A percentile compares a stretch with the other conserved stretches of the same genome.
Evolutionary conservation across 1,139 yeast genomes (phyloP).

Genomic region (Diutina scorzettiae): DNA sequence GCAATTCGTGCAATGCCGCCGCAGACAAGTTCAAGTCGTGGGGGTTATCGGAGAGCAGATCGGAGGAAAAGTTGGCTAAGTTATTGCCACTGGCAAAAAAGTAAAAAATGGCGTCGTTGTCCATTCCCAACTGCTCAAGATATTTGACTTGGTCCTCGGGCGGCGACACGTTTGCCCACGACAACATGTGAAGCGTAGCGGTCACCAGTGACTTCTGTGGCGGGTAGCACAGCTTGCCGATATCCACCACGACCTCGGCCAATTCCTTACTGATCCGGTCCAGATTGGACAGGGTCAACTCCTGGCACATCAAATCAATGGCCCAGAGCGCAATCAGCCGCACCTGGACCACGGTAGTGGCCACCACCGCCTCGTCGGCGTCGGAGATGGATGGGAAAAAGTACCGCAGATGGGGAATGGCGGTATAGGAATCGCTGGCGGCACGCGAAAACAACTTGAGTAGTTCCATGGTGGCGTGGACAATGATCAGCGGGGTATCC

Average conservation of each 20-base stretch:
- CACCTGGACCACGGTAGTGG: background rate
- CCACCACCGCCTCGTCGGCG: background rate
- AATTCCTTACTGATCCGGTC: background rate
- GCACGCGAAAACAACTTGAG: background rate
- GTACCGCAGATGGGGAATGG: background rate
- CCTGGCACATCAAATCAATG: background rate
- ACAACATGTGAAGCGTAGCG: background rate
- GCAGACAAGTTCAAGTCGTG: background rate
- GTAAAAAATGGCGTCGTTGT: background rate
- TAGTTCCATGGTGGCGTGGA: background rate
- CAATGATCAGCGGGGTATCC: background rate
- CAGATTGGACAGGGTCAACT: background rate
- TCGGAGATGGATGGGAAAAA: background rate
- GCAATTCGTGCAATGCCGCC: background rate
- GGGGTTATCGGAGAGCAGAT: background rate
- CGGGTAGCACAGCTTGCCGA: background rate
- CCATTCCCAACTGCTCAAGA: conserved; percentile 1
- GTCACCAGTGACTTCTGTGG: background rate
- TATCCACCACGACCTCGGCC: background rate
- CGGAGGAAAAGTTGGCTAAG: background rate
- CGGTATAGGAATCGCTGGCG: background rate
- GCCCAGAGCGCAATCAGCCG: background rate
- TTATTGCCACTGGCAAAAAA: background rate
- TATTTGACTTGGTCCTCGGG: conserved; percentile 1
- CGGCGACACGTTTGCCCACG: background rate